phyloP scores from a whole-genome alignment of 306 rosid genomes.

The Cucurbita moschata region DNA sequence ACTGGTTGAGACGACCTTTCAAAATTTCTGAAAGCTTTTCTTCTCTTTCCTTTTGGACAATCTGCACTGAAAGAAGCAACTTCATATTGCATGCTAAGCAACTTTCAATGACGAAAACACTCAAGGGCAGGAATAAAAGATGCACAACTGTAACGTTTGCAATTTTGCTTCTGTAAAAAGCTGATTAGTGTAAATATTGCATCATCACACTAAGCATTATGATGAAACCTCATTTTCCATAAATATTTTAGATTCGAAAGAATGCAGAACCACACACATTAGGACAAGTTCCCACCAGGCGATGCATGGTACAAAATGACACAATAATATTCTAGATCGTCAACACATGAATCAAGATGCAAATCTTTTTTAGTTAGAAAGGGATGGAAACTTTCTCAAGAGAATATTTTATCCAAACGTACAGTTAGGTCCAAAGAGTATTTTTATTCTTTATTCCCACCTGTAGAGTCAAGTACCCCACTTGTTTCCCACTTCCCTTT shows the following conservation, averaged over 20 bases:
- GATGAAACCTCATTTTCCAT: neutral
- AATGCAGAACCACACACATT: neutral
- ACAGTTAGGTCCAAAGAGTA: neutral
- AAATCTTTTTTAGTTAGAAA: neutral
- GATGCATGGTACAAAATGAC: neutral
- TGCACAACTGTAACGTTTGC: neutral
- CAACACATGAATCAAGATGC: neutral
- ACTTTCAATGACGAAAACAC: constrained; percentile 6
- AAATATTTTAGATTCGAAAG: neutral
- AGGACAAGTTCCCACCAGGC: neutral
- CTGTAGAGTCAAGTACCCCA: neutral
- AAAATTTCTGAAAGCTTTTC: constrained; percentile 69
- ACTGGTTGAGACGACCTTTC: constrained; percentile 60
- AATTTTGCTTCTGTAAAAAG: neutral
- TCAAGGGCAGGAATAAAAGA: neutral
- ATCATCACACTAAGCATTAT: neutral
- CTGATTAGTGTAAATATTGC: neutral
- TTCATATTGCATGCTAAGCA: constrained; percentile 11
- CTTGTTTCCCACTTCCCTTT: no score
- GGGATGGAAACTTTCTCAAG: neutral
- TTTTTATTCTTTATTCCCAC: neutral
- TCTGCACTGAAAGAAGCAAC: constrained; percentile 31
- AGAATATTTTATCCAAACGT: neutral
- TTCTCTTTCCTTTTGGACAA: constrained; percentile 89
- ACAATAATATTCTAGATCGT: neutral